Evolutionary conservation across 73 alveolate genomes (phyloP).

Genomic region (Stentor coeruleus): DNA sequence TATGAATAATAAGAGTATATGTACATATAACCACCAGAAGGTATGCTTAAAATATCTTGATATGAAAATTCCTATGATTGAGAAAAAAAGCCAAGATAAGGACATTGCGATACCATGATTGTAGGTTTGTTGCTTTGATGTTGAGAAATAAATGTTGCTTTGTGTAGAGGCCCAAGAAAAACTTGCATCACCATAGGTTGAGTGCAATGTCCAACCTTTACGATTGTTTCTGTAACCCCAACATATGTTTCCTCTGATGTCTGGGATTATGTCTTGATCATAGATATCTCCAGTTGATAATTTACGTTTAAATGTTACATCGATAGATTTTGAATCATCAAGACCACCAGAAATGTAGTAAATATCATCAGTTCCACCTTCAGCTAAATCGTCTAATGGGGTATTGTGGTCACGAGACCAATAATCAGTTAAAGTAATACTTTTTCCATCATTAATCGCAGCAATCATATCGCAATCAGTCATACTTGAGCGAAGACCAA

Average conservation of each 20-base stretch:
- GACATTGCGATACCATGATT: background rate
- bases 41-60: background rate
- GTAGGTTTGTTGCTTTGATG: background rate
- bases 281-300: background rate
- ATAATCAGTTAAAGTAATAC: background rate
- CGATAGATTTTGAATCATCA: background rate
- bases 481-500: background rate
- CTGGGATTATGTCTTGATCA: background rate
- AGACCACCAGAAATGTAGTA: background rate
- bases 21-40: conserved; percentile 19
- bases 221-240: background rate
- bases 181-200: background rate
- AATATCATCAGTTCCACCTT: background rate
- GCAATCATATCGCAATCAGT: background rate
- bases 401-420: background rate
- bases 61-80: background rate
- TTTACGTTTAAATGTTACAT: background rate
- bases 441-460: background rate
- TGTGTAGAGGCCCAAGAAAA: background rate
- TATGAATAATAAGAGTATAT: background rate
- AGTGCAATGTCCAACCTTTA: background rate
- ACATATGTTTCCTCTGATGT: background rate
- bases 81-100: background rate
- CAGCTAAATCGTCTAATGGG: background rate
- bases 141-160: background rate